Base-by-base conservation (phyloP, 805 yeast species). In the Jamesozyma piceae region DNA sequence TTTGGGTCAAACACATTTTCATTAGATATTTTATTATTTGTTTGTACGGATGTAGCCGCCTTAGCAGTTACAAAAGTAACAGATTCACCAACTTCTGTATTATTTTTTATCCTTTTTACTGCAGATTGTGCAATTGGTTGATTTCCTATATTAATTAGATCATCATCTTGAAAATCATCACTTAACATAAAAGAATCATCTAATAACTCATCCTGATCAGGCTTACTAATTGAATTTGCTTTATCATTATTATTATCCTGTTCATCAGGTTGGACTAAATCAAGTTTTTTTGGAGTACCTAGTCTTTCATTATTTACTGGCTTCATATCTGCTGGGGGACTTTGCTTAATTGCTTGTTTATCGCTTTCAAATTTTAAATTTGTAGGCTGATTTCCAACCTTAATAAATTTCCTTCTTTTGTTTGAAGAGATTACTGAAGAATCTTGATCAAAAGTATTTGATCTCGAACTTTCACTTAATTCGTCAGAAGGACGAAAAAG, bases 51-150 rank as follows among this genome's bases (percentile, higher is more conserved):
- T 29, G 74, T 74, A 0, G 88, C 88, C 9, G 73, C 75, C 49
- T 74, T 75, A 1, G 88, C 86, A 41, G 79, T 73, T 32, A 79
- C 80, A 63, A 81, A 81, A 2, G 72, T 57, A 0, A 44, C 42
- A 0, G 49, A 34, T 18, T 44, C 45, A 32, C 41, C 36, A 6
- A 36, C 26, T 20, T 34, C n/a, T 9, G 29, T 31, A 27, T n/a
- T 29, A 6, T 20, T 21, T 5, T 15, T 17, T 3, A 5, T 5
- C 21, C 5, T 33, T 32, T 39, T 30, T 18, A 38, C 44, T 44
- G 43, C 48, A 42, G 48, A 41, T 20, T 15, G 17, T 22, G 5
- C 18, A 20, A 15, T 4, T 2, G 42, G 18, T 22, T 36, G 15
- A 14, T 31, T 60, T 38, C 60, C 63, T 45, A 61, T 56, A 42